phyloP scores from a whole-genome alignment of 1,284 basidiomycete genomes.

The Xerocomus amazonicus region DNA sequence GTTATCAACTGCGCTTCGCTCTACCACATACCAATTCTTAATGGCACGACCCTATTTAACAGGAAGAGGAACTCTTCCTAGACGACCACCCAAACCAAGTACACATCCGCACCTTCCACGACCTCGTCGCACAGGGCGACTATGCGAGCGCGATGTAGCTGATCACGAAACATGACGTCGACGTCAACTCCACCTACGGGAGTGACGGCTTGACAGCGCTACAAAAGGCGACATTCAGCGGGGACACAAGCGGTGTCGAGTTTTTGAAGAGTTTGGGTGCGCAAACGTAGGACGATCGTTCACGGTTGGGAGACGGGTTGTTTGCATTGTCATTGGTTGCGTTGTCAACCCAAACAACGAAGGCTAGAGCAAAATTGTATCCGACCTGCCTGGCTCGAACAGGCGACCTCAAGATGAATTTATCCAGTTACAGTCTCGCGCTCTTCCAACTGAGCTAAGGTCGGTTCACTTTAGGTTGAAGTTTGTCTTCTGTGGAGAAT shows the following conservation, averaged over 20 bases:
- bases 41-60: not conserved
- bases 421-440: slow-evolving; percentile 35
- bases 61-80: slow-evolving; percentile 25
- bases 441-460: slow-evolving; percentile 40
- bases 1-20: too few species aligned
- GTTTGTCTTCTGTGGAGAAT: too few species aligned
- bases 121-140: slow-evolving; percentile 23
- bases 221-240: slow-evolving; percentile 22
- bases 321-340: too few species aligned
- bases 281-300: slow-evolving; percentile 1
- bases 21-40: too few species aligned
- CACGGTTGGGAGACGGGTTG: too few species aligned
- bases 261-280: slow-evolving; percentile 25
- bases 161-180: slow-evolving; percentile 19
- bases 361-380: slow-evolving; percentile 15
- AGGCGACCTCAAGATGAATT: slow-evolving; percentile 42
- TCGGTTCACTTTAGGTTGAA: slow-evolving; percentile 11
- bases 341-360: too few species aligned
- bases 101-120: slow-evolving; percentile 23
- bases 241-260: slow-evolving; percentile 16
- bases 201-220: slow-evolving; percentile 18
- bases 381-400: slow-evolving; percentile 58
- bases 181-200: slow-evolving; percentile 22
- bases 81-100: slow-evolving; percentile 18
- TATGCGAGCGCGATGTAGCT: slow-evolving; percentile 15